A percentile compares a stretch with the other conserved stretches of the same genome.
Evolutionary conservation across 1,284 basidiomycete species (phyloP).

Genomic region (Pterula multifida): DNA sequence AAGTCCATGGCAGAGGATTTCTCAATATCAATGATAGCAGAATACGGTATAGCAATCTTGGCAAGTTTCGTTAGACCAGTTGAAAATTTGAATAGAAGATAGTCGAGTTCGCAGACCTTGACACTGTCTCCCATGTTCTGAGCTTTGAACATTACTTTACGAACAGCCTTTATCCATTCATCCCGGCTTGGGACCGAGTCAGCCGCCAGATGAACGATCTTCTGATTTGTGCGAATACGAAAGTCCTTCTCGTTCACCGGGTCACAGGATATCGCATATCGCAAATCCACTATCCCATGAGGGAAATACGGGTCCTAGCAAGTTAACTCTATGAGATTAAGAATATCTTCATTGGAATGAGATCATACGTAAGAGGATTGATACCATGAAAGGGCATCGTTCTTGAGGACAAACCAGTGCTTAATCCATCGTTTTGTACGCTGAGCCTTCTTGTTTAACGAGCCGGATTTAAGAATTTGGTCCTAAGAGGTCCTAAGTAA

Average conservation of each 20-base stretch:
- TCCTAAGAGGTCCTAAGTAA: constrained; percentile 35
- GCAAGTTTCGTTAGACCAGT: not conserved
- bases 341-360: not conserved
- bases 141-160: constrained; percentile 86
- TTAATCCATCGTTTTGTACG: constrained; percentile 83
- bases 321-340: constrained; percentile 5
- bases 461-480: constrained; percentile 79
- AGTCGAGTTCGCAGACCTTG: constrained; percentile 33
- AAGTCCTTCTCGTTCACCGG: constrained; percentile 62
- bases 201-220: constrained; percentile 58
- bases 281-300: constrained; percentile 86
- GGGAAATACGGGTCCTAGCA: constrained; percentile 90
- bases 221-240: constrained; percentile 71
- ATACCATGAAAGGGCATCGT: constrained; percentile 91
- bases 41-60: constrained; percentile 89
- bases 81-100: not conserved
- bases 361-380: constrained; percentile 72
- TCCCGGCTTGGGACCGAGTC: constrained; percentile 75
- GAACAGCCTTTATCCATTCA: constrained; percentile 90
- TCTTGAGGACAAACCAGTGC: constrained; percentile 91
- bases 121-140: constrained; percentile 95
- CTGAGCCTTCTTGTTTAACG: constrained; percentile 73
- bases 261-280: constrained; percentile 86
- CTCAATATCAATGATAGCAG: constrained; percentile 81
- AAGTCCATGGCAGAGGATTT: constrained; percentile 84